Conservation (phyloP, 768 basidiomycete species). For the Cyathus striatus region DNA sequence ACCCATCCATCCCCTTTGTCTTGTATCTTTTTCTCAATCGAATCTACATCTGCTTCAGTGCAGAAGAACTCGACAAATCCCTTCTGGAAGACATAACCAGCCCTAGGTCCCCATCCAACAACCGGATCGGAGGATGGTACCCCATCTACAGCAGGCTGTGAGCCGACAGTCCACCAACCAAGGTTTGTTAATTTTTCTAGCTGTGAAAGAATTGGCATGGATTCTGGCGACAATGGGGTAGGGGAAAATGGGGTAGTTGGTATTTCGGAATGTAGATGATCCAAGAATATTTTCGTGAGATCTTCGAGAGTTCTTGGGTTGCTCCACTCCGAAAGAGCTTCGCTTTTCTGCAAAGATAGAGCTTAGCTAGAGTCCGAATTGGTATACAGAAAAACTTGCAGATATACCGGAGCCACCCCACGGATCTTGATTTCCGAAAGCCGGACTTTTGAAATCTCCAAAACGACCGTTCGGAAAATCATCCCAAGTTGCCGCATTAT, state of each 20-base stretch:
- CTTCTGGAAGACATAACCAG: slow-evolving; percentile 97
- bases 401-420: slow-evolving; percentile 70
- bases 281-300: slow-evolving; percentile 74
- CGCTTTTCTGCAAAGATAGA: slow-evolving; percentile 41
- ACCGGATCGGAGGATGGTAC: slow-evolving; percentile 66
- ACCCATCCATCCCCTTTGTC: slow-evolving; percentile 60
- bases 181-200: slow-evolving; percentile 70
- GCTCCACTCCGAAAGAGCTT: slow-evolving; percentile 73
- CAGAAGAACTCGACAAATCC: slow-evolving; percentile 97
- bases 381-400: slow-evolving; percentile 26
- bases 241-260: slow-evolving; percentile 86
- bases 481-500: slow-evolving; percentile 79
- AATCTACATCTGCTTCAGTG: slow-evolving; percentile 48
- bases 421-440: slow-evolving; percentile 76
- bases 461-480: slow-evolving; percentile 99
- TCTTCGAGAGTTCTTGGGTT: slow-evolving; percentile 59
- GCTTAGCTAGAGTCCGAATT: background rate
- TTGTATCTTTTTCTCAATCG: slow-evolving; percentile 53
- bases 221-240: slow-evolving; percentile 76
- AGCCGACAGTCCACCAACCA: slow-evolving; percentile 96
- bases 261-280: slow-evolving; percentile 71
- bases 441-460: slow-evolving; percentile 96
- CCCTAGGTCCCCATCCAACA: slow-evolving; percentile 90
- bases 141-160: slow-evolving; percentile 91
- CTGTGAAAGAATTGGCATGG: slow-evolving; percentile 70